These are phyloP conservation scores for Didymella segeticola DNA, from an alignment of 2,329 filamentous ascomycete genomes.

Conservation along the genomic window DNA sequence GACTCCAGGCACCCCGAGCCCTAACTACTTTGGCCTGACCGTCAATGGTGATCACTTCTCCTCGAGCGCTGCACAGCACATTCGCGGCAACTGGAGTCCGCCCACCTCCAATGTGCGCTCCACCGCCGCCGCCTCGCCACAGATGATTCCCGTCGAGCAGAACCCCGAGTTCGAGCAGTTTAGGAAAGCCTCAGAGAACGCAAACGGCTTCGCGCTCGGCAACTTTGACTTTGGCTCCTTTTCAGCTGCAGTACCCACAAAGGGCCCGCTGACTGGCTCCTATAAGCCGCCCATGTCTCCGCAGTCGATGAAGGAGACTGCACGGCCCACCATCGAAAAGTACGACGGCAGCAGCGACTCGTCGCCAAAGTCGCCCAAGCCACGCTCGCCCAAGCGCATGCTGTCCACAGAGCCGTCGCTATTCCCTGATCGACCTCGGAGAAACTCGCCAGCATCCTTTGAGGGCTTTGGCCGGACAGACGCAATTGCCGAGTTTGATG, in stretches of 20 bases:
- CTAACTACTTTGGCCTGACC: conserved; percentile 86
- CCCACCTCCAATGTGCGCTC: conserved; percentile 74
- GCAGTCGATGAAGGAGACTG: conserved; percentile 39
- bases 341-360: conserved; percentile 23
- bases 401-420: conserved; percentile 54
- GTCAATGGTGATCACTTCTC: conserved; percentile 68
- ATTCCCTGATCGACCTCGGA: conserved; percentile 52
- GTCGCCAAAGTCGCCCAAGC: conserved; percentile 26
- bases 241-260: conserved; percentile 34
- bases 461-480: conserved; percentile 46
- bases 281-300: conserved; percentile 42
- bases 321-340: conserved; percentile 25
- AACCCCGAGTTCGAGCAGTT: conserved; percentile 87
- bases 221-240: conserved; percentile 52
- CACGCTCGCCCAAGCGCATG: conserved; percentile 57
- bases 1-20: conserved; percentile 61
- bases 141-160: conserved; percentile 73
- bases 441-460: conserved; percentile 57
- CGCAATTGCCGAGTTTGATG: conserved; percentile 44
- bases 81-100: conserved; percentile 77
- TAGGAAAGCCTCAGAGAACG: conserved; percentile 69
- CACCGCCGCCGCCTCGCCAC: conserved; percentile 71
- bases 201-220: conserved; percentile 54
- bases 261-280: conserved; percentile 21
- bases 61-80: conserved; percentile 64